phyloP scores from a whole-genome alignment of 768 basidiomycete genomes.

The Tulasnella sp. region DNA sequence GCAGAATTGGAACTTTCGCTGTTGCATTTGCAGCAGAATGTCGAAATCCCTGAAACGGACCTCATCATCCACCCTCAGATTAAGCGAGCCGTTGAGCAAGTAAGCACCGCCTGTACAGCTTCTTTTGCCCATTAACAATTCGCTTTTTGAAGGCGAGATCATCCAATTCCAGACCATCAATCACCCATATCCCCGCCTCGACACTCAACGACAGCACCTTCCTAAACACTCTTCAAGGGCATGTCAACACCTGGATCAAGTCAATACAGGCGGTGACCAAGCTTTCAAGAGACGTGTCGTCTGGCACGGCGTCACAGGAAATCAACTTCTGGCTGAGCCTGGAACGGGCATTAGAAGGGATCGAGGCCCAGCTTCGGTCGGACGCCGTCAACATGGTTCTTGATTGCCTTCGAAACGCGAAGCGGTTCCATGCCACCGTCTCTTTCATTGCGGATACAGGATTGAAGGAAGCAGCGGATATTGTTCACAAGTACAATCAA shows the following conservation, averaged over 20 bases:
- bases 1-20: conserved; percentile 92
- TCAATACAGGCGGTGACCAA: conserved; percentile 95
- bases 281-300: conserved; percentile 82
- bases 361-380: conserved; percentile 80
- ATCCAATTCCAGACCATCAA: conserved; percentile 50
- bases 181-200: conserved; percentile 58
- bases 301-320: conserved; percentile 94
- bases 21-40: conserved; percentile 93
- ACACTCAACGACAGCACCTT: conserved; percentile 79
- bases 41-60: conserved; percentile 95
- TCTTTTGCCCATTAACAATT: conserved; percentile 19
- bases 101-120: conserved; percentile 29
- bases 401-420: conserved; percentile 90
- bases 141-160: conserved; percentile 33
- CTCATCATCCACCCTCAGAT: conserved; percentile 85
- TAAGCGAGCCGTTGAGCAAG: conserved; percentile 64
- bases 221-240: conserved; percentile 82
- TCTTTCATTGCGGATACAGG: conserved; percentile 98
- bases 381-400: conserved; percentile 89
- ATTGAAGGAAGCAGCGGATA: conserved; percentile 82
- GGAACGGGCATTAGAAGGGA: conserved; percentile 85
- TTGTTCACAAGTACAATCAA: conserved; percentile 94
- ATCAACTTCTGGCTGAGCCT: conserved; percentile 98
- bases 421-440: conserved; percentile 93
- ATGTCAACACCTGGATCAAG: conserved; percentile 98